Base-by-base conservation (phyloP, 2,329 filamentous ascomycete genomes). In the Tricladium varicosporioides region DNA sequence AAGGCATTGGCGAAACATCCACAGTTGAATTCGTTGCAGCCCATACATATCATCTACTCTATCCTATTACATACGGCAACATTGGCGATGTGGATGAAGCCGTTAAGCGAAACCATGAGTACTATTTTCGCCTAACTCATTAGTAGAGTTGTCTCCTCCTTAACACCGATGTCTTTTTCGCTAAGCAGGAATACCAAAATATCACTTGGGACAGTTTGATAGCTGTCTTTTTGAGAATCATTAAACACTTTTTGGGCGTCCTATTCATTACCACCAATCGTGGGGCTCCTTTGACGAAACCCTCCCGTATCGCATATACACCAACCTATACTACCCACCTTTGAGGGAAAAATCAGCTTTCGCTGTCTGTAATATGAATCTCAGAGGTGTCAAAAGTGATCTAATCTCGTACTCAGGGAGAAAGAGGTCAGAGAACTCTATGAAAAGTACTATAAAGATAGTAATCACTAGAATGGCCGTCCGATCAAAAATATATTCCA, bases 91-190 rank as follows among this genome's bases (percentile, higher is more conserved):
- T n/a, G n/a, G n/a, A n/a, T n/a, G n/a, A n/a, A n/a, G n/a, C n/a
- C n/a, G n/a, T n/a, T n/a, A n/a, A n/a, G n/a, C n/a, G n/a, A n/a
- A n/a, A n/a, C n/a, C n/a, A n/a, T 16, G 81, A 82, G 63, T 81
- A 82, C 60, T 86, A 88, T 54, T 79, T 92, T 60, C 85, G 88
- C 66, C 85, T 92, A 58, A 87, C 88, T 1, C 84, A 89, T 61
- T 78, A 78, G 0, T 90, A 87, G 87, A 84, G 85, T 48, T 86
- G 86, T 0, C 75, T 91, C 1, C 78, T 91, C 5, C 80, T 90
- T 1, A 87, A 90, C 73, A 86, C 82, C 15, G 84, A 87, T 64
- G 79, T 84, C 14, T 85, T 85, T 72, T 59, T 70, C 2, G 56
- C 65, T 49, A 53, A 61, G n/a, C 60, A 67, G 8, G 58, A 56